phyloP scores from a whole-genome alignment of 345 rosid genomes.

The Populus tremula region DNA sequence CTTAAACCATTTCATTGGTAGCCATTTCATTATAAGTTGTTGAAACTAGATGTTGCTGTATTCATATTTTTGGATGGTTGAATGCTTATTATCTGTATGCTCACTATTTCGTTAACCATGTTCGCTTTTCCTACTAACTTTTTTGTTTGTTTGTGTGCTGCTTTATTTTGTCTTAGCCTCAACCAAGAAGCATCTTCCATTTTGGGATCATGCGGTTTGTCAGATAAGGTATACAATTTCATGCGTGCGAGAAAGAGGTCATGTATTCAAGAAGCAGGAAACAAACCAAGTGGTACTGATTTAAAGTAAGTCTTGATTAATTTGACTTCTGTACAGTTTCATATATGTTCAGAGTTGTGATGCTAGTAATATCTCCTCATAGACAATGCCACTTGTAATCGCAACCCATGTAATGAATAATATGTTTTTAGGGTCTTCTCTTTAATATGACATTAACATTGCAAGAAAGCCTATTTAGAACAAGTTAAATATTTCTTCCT shows the following conservation, averaged over 20 bases:
- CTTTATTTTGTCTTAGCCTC: constrained; percentile 45
- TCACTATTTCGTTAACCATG: background rate
- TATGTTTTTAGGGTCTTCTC: background rate
- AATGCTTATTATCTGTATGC: background rate
- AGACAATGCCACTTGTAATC: background rate
- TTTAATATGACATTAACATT: background rate
- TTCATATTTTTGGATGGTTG: background rate
- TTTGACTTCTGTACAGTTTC: background rate
- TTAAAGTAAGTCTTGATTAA: constrained; percentile 57
- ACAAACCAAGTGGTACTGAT: constrained; percentile 27
- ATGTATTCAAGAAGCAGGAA: constrained; percentile 37
- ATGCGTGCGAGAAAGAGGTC: constrained; percentile 65
- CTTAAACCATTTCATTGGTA: background rate
- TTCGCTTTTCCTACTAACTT: constrained; percentile 2
- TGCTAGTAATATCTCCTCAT: background rate
- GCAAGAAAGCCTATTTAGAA: background rate
- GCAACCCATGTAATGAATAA: background rate
- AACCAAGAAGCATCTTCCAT: constrained; percentile 52
- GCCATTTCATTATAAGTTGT: background rate
- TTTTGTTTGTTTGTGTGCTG: background rate
- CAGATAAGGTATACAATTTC: constrained; percentile 46
- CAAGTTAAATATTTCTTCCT: background rate
- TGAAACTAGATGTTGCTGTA: background rate
- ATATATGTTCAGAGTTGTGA: background rate
- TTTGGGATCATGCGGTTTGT: constrained; percentile 75